These are phyloP conservation scores for Kalanchoe fedtschenkoi DNA, from an alignment of 164 flowering plant species.

Conservation along the genomic window DNA sequence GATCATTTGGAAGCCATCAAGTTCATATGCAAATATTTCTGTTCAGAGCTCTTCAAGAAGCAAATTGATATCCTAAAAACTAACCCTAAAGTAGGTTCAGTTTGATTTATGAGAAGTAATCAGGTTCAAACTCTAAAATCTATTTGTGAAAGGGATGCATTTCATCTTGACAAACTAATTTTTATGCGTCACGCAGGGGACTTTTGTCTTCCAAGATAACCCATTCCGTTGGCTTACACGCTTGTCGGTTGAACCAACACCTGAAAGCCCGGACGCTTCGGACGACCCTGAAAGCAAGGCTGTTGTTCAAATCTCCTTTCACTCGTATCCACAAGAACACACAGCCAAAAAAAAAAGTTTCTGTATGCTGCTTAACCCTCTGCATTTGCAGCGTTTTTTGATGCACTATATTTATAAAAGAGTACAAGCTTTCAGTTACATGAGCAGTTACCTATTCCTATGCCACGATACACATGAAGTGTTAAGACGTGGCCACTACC, in stretches of 20 bases:
- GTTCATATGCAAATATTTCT: slow-evolving; percentile 93
- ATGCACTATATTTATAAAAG: no score
- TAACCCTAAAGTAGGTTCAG: slow-evolving; percentile 58
- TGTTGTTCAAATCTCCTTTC: no score
- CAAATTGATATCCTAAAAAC: slow-evolving; percentile 95
- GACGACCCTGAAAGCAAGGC: no score
- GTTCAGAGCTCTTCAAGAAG: slow-evolving; percentile 91
- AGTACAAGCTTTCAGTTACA: no score
- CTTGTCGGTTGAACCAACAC: slow-evolving; percentile 53
- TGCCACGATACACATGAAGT: no score
- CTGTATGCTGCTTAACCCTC: no score
- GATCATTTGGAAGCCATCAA: slow-evolving; percentile 95
- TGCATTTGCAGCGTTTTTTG: no score
- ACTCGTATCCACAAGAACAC: no score
- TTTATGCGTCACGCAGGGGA: slow-evolving; percentile 47
- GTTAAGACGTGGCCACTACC: no score
- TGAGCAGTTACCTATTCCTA: no score
- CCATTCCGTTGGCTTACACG: slow-evolving; percentile 81
- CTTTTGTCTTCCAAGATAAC: slow-evolving; percentile 94
- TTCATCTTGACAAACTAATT: neutral
- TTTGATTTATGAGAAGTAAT: neutral
- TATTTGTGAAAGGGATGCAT: neutral
- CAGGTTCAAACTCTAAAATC: neutral
- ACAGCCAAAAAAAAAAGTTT: no score
- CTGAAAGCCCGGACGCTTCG: slow-evolving; percentile 24